A percentile compares a stretch with the other conserved stretches of the same genome.
Evolutionary conservation across 2,329 filamentous ascomycete species (phyloP).

Genomic region (Fusarium sp.): DNA sequence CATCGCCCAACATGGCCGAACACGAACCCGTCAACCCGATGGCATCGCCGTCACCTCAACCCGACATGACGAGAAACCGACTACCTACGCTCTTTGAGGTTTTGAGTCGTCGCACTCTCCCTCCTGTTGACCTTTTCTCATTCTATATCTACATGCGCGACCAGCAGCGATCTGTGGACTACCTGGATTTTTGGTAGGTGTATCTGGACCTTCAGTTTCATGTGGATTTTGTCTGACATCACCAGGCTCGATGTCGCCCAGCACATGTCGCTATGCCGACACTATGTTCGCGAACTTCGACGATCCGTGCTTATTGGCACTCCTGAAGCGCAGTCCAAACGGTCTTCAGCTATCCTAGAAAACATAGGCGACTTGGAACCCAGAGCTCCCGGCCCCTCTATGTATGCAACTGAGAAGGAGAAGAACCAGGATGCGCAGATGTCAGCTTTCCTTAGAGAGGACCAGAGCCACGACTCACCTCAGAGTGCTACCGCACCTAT

Average conservation of each 20-base stretch:
- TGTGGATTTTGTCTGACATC: conserved; percentile 25
- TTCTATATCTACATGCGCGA: conserved; percentile 99
- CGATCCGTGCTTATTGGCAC: conserved; percentile 93
- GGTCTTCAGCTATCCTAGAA: conserved; percentile 84
- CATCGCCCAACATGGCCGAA: conserved; percentile 43
- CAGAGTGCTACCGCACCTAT: conserved; percentile 60
- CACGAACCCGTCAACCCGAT: conserved; percentile 45
- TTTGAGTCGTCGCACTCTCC: conserved; percentile 89
- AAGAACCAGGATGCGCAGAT: conserved; percentile 88
- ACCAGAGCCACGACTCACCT: conserved; percentile 67
- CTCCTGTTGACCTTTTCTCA: conserved; percentile 95
- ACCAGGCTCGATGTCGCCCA: conserved; percentile 97
- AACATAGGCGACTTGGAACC: conserved; percentile 74
- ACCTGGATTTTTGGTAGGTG: conserved; percentile 94
- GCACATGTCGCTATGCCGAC: conserved; percentile 96
- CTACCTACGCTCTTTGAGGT: conserved; percentile 97
- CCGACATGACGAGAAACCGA: conserved; percentile 77
- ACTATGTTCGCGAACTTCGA: conserved; percentile 95
- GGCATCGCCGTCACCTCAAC: conserved; percentile 63
- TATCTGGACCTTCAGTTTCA: not conserved
- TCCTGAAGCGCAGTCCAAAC: conserved; percentile 89
- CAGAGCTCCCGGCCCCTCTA: conserved; percentile 68
- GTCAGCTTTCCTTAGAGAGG: conserved; percentile 85
- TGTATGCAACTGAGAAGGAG: conserved; percentile 75
- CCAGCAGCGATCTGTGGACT: conserved; percentile 96